Percentiles rank a stretch among this genome's conserved stretches.
These are phyloP conservation scores for Coemansia sp. DNA, from an alignment of 192 early-diverging fungal genomes.

Conservation along the genomic window DNA sequence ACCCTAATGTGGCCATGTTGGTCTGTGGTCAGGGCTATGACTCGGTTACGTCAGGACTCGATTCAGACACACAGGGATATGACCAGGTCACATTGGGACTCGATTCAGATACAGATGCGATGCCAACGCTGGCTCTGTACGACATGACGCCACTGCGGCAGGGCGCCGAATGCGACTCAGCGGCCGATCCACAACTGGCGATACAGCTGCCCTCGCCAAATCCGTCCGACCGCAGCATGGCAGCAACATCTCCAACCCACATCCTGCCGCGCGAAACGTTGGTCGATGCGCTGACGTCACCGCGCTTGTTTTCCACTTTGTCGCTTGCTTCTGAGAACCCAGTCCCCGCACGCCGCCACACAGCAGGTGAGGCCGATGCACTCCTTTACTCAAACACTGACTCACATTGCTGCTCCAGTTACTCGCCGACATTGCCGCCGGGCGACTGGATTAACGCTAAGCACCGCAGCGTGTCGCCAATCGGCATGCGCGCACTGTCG, in stretches of 20 bases:
- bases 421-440: constrained; percentile 7
- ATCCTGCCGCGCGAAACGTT: not conserved
- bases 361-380: constrained; percentile 34
- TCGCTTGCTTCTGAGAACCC: not conserved
- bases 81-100: too few relatives aligned
- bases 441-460: constrained; percentile 14
- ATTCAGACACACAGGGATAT: not conserved
- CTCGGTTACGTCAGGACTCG: not conserved
- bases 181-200: not conserved
- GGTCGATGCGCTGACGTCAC: not conserved
- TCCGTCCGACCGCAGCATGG: constrained; percentile 20
- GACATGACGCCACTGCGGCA: not conserved
- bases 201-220: constrained; percentile 43
- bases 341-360: constrained; percentile 32
- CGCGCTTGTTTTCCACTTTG: not conserved
- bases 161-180: too few relatives aligned
- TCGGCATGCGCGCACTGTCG: constrained; percentile 31
- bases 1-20: constrained; percentile 7
- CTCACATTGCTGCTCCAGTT: not conserved
- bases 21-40: not conserved
- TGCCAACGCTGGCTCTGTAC: not conserved
- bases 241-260: constrained; percentile 4
- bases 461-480: constrained; percentile 33
- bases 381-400: not conserved
- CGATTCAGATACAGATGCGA: not conserved